Base-by-base conservation (phyloP, 495 filamentous ascomycete genomes). In the Penicillium bovifimosum region DNA sequence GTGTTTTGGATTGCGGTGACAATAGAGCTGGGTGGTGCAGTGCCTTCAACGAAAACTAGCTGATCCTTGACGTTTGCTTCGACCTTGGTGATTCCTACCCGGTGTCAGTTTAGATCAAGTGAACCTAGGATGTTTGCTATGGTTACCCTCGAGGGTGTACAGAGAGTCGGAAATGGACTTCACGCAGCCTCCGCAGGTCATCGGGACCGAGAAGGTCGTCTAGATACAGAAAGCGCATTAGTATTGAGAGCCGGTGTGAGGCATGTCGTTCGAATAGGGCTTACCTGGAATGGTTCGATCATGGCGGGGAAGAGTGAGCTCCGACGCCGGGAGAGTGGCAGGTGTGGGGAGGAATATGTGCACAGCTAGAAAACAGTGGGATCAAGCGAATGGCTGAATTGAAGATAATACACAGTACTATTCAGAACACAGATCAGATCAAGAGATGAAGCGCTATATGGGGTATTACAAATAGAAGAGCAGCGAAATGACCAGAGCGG, bases 151-250 rank as follows among this genome's bases (percentile, higher is more conserved):
- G 10, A 97, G 67, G 62, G 85, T 85, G 58, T 82, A 72, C 29
- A 98, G 69, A 20, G 88, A 84, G 47, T 70, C 75, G 29, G 90
- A 90, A 54, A 98, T 79, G 56, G 90, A 86, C 56, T 89, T 86
- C 59, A 93, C 82, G 70, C 93, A 98, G 60, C 75, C 68, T 36
- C 95, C 86, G 70, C 93, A 97, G 68, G 81, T 86, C 79, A 98
- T 86, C 20, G 89, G 91, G 67, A 97, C 93, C 53, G 92, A 88
- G 64, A 98, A 96, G 53, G 91, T 86, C 35, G 91, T 95, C 88
- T 96, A 41, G 1, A 40, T 11, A 16, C 5, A 11, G 13, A 16
- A 1, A n/a, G 2, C 10, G 14, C 11, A 39, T 58, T 32, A 58
- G 55, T 33, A 38, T 38, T 13, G 34, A 35, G 34, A 6, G 10